Conservation (phyloP, 2,329 filamentous ascomycete species). For the Phaeoacremonium minimum region DNA sequence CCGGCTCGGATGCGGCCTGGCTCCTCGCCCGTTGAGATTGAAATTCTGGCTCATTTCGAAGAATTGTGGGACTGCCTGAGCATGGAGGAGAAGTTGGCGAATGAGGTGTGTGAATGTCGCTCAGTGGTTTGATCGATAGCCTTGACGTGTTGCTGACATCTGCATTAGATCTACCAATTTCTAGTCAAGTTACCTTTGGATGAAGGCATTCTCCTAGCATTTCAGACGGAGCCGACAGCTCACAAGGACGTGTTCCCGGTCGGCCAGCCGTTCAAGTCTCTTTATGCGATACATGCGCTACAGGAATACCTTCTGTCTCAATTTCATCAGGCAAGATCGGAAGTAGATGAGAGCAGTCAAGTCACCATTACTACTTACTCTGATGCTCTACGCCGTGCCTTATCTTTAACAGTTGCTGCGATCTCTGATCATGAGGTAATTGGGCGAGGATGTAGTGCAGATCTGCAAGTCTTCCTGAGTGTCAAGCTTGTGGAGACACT, state of each 20-base stretch:
- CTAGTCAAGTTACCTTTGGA: constrained; percentile 67
- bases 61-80: constrained; percentile 78
- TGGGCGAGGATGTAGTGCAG: constrained; percentile 33
- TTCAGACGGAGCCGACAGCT: constrained; percentile 49
- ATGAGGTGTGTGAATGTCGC: constrained; percentile 46
- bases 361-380: constrained; percentile 16
- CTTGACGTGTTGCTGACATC: too few relatives aligned
- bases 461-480: constrained; percentile 44
- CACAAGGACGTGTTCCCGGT: constrained; percentile 63
- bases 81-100: constrained; percentile 64
- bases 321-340: constrained; percentile 10
- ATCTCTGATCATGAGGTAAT: constrained; percentile 54
- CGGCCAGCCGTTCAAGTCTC: constrained; percentile 65
- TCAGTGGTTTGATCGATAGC: neutral
- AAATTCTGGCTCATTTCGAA: constrained; percentile 77
- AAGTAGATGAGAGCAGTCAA: constrained; percentile 9
- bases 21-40: constrained; percentile 64
- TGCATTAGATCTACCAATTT: constrained; percentile 67
- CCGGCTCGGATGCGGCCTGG: constrained; percentile 42
- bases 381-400: constrained; percentile 34
- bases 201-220: constrained; percentile 52
- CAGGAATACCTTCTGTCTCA: constrained; percentile 52
- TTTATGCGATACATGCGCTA: constrained; percentile 69
- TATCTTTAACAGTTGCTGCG: constrained; percentile 54
- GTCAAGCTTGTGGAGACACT: constrained; percentile 54